Evolutionary conservation across 164 flowering plant species (phyloP), one percentile per base, ranked within the genome.

Genomic region (Berberis vulgaris): DNA sequence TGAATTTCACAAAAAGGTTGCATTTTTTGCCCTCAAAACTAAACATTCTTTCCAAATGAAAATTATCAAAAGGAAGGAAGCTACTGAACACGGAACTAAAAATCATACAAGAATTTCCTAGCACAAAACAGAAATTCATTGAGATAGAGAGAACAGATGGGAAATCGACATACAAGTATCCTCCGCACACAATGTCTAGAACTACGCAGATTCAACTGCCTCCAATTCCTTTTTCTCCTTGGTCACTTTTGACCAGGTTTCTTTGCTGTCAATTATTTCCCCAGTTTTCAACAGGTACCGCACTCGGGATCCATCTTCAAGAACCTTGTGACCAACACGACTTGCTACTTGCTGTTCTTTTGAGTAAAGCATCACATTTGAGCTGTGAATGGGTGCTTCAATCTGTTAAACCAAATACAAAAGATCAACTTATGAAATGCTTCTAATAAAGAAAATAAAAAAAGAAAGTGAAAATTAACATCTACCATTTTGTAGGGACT

Each of bases 281-380:
- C 99, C 99, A 6, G 99, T 94, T 77, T 91, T 94, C 69, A 89
- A 62, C 55, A 94, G 97, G 81, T 86, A 89, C 1, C 99, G 87
- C 5, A 89, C 99, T 38, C 83, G 73, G 8, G 74, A 79, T 43
- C 99, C 99, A 80, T 89, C 78, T 8, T 89, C 96, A 3, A 91
- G 82, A 45, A 83, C 69, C 72, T 86, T 91, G 64, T 89, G 96
- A 67, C 99, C 99, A 42, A 89, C 96, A 39, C 99, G 79, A 79
- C 99, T 94, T 12, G 86, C 87, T 41, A 89, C 93, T 10, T 91
- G 56, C 75, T 86, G 54, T 43, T 94, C 96, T 73, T 89, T 91
- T 6, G 97, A 94, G 78, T 89, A 94, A 26, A 94, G 86, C 99
- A 94, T 94, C 81, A 94, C 93, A 70, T 91, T 94, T 55, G 99